A percentile compares a stretch with the other conserved stretches of the same genome.
Evolutionary conservation across 441 rosid genomes (phyloP).

Genomic region (Theobroma grandiflorum): DNA sequence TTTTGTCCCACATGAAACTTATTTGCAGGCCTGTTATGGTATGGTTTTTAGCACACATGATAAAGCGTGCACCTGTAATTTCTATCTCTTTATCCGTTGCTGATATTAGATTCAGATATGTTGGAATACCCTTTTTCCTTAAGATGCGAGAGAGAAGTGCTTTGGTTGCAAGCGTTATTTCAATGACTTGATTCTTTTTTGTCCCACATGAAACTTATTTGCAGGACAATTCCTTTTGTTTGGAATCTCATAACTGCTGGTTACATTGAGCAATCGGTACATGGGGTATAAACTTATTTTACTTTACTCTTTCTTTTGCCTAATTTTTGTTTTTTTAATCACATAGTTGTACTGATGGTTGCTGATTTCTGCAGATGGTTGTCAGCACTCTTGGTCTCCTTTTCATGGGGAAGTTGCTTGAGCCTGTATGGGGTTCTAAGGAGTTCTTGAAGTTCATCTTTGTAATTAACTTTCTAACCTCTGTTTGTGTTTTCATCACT

Average conservation of each 20-base stretch:
- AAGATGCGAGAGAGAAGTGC: background rate
- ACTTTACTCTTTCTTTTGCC: constrained; percentile 20
- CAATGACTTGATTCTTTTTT: background rate
- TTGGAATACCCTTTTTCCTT: background rate
- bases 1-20: constrained; percentile 4
- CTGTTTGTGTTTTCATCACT: constrained; percentile 80
- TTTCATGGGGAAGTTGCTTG: constrained; percentile 90
- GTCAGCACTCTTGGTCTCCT: constrained; percentile 80
- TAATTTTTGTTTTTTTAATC: background rate
- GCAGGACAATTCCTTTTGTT: constrained; percentile 96
- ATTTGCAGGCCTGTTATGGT: constrained; percentile 49
- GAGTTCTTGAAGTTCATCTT: constrained; percentile 96
- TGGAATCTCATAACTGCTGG: constrained; percentile 97
- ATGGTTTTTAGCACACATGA: background rate
- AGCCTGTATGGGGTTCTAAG: constrained; percentile 96
- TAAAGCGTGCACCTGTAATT: background rate
- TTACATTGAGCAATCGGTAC: constrained; percentile 78
- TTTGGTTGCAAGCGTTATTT: constrained; percentile 15
- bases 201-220: constrained; percentile 19
- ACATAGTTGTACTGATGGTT: constrained; percentile 24
- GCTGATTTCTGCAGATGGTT: constrained; percentile 58
- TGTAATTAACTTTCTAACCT: constrained; percentile 79
- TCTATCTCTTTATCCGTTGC: background rate
- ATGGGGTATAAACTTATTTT: constrained; percentile 68
- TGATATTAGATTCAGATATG: background rate